Evolutionary conservation across 768 basidiomycete genomes (phyloP), one percentile per base, ranked within the genome.

Genomic region (Podaxis sp.): DNA sequence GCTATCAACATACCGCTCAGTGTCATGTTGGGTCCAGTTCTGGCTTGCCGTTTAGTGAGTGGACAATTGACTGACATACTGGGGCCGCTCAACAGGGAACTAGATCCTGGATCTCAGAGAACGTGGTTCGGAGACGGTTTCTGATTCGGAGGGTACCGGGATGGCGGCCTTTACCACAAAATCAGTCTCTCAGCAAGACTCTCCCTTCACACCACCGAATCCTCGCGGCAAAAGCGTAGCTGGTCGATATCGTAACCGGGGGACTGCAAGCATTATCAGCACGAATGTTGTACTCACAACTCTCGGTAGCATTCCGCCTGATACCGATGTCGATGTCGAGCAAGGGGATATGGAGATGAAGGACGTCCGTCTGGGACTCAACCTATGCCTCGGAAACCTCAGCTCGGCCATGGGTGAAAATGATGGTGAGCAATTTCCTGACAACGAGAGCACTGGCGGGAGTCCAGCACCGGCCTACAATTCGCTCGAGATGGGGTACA

Each of bases 1-100:
- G 91, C 91, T 17, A 87, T 93, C 70, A 90, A 90, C 67, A 93
- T 93, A 67, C 91, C 91, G 10, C 78, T 93, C 67, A 91, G 90
- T 68, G 89, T 93, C 17, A 91, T 93, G 90, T 81, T 93, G 69
- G 87, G 85, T 17, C 90, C 91, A 24, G 75, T 93, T 38, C 82
- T 93, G 50, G 91, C 91, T 4, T 92, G 90, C 71, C 87, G 91
- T 63, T 80, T 93, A 41, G 88, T 89, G 66, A 65, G 82, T 64
- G 22, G 37, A 44, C 17, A 17, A 48, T 44, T 26, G 22, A 28
- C 36, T 11, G 38, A 38, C 61, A 53, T 65, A 12, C 64, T 37
- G 46, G 37, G 26, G 64, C 40, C 26, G 44, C 49, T 55, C 37
- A 59, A 64, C 54, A 7, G 41, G 6, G 3, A 12, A 28, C 20